Evolutionary conservation across 2,329 filamentous ascomycete genomes (phyloP).

Genomic region (Cucurbitaria berberidis): DNA sequence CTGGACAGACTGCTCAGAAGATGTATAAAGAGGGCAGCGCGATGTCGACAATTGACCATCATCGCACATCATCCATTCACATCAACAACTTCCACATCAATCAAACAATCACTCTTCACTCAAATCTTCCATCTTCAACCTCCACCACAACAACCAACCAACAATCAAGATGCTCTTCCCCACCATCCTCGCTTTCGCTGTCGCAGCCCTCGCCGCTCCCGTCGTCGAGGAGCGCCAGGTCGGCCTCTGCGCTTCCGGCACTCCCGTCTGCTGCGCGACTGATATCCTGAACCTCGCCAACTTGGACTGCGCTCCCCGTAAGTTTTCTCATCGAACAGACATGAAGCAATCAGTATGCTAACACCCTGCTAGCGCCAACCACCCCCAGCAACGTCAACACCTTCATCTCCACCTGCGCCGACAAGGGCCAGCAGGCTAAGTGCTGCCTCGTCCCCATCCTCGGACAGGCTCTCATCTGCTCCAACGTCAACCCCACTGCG

Average conservation of each 20-base stretch:
- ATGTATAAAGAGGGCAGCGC: constrained; percentile 41
- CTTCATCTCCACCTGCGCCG: constrained; percentile 57
- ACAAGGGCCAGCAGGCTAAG: constrained; percentile 61
- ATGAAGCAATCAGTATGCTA: constrained; percentile 5
- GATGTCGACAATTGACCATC: constrained; percentile 26
- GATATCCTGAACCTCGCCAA: constrained; percentile 65
- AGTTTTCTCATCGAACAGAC: constrained; percentile 31
- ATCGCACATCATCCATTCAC: constrained; percentile 33
- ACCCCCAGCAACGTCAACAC: constrained; percentile 49
- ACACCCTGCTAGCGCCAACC: constrained; percentile 36
- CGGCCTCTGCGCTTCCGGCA: constrained; percentile 44
- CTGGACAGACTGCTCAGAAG: constrained; percentile 7
- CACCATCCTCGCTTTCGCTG: constrained; percentile 41
- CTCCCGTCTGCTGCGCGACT: constrained; percentile 65
- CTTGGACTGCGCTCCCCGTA: constrained; percentile 64
- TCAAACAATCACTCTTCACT: constrained; percentile 13
- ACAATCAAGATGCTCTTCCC: constrained; percentile 45
- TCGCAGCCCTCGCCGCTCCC: constrained; percentile 39
- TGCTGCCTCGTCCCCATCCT: constrained; percentile 64
- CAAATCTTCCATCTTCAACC: constrained; percentile 12
- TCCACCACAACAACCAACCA: constrained; percentile 11
- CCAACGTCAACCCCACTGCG: constrained; percentile 39
- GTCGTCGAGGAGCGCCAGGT: constrained; percentile 43
- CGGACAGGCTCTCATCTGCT: constrained; percentile 50
- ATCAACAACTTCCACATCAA: constrained; percentile 18